Evolutionary conservation across 495 filamentous ascomycete species (phyloP), one percentile per base, ranked within the genome.

Genomic region (Aspergillus indologenus): DNA sequence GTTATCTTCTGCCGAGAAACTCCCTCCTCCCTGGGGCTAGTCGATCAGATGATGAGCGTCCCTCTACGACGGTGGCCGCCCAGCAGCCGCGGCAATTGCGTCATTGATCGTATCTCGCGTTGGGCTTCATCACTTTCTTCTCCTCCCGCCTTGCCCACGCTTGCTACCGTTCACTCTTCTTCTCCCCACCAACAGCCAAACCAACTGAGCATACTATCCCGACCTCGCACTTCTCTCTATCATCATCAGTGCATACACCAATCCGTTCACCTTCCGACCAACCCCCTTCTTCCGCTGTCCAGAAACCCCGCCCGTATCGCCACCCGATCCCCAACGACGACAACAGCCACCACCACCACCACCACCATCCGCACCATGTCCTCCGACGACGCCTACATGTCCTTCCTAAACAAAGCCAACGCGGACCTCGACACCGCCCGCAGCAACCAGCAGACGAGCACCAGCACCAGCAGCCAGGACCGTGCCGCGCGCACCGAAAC

Each of bases 371-470:
- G 51, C 61, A 68, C 60, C 55, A 92, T 91, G 87, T 83, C 87
- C 19, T 87, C 87, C 20, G 91, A 96, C 78, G 85, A 88, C 51
- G 85, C 85, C 62, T 96, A 95, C 79, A 79, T 83, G 71, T 75
- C 84, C 64, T 95, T 96, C 68, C 78, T 96, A 51, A 77, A 94
- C 70, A 92, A 93, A 72, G 91, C 90, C 45, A 94, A 93, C 73
- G 71, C 83, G 66, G 85, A 89, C 68, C 83, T 83, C 18, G 75
- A 78, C 57, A 77, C 73, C 18, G 74, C 70, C 57, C 73, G 70
- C 22, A 54, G 65, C 17, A 53, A 60, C 50, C 26, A 3, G 26
- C 26, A 29, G 26, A 29, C 26, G 26, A 29, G 26, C 26, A 29
- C 4, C 26, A 29, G 4, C 26, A 4, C 26, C 26, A 29, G 4